phyloP scores from a whole-genome alignment of 305 asterid species.

The Solanum aculeatissimum region DNA sequence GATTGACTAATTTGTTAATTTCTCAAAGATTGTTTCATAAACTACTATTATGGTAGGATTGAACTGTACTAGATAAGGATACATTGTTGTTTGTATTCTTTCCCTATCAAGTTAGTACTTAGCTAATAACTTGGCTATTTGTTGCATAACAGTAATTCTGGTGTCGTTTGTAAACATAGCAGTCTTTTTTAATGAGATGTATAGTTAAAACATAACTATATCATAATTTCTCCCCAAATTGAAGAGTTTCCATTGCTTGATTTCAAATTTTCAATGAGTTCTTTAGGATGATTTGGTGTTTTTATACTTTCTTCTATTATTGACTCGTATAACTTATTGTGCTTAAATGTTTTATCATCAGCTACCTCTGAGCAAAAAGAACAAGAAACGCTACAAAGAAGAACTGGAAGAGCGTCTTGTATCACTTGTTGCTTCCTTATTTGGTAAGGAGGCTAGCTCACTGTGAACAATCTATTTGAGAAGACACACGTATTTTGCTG shows the following conservation, averaged over 20 bases:
- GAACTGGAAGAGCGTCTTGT: constrained; percentile 93
- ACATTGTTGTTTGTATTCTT: not conserved
- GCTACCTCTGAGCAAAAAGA: constrained; percentile 90
- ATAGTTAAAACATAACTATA: not conserved
- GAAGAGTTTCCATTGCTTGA: not conserved
- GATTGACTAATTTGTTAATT: not conserved
- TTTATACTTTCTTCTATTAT: not conserved
- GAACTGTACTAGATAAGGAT: not conserved
- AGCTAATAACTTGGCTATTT: not conserved
- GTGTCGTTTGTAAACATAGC: not conserved
- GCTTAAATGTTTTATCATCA: constrained; percentile 13
- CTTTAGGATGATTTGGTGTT: not conserved
- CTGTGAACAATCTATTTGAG: not conserved
- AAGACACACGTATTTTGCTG: not conserved
- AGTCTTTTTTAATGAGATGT: not conserved
- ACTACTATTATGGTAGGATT: not conserved
- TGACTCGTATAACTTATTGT: not conserved
- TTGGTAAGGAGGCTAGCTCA: constrained; percentile 60
- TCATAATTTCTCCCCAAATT: not conserved
- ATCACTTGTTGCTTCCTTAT: constrained; percentile 79
- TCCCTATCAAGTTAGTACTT: not conserved
- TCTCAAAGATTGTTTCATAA: not conserved
- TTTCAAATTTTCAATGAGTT: not conserved
- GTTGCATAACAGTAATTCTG: not conserved
- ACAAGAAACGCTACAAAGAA: constrained; percentile 68